Base-by-base conservation (phyloP, 116 monocot genomes). In the Iris pallida region DNA sequence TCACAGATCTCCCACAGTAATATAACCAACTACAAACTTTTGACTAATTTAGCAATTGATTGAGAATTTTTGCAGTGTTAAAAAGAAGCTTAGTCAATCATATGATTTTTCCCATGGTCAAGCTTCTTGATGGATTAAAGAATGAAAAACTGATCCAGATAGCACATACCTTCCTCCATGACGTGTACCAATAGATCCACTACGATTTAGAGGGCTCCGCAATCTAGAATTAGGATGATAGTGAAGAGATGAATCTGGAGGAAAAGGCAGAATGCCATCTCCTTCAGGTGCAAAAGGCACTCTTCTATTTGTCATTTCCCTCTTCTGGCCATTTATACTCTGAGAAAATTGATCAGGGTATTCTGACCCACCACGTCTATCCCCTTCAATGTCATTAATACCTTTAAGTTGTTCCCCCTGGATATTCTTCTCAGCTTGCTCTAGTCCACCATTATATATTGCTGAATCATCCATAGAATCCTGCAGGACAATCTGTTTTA, bases 401-500 rank as follows among this genome's bases (percentile, higher is more conserved):
- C 61, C 65, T 76, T 75, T 74, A n/a, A 16, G 19, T 59, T 61
- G 10, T 19, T 73, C 75, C 17, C 57, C 65, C 19, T 51, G 51
- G 10, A 55, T 46, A 62, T 74, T 78, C 64, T 64, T 75, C 19
- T 61, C 80, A 53, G 60, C 68, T 71, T 83, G 77, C 47, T 85
- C 77, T 49, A 65, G 16, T 5, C 42, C 61, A 71, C 42, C 68
- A 75, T 70, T 75, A 68, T 74, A 20, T 11, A 40, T 54, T 43
- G 20, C 58, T 47, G 80, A 68, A 55, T 87, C 82, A 76, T 88
- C 86, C 49, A 71, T n/a, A 68, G 76, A 69, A 61, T 78, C 88
- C 66, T 80, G 86, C 16, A 66, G 61, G 16, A 86, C 81, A 77
- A 95, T 91, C 95, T 95, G 78, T 70, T 63, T 47, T 45, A n/a